These are phyloP conservation scores for Lepidium aucheri DNA, from an alignment of 345 rosid species.

Conservation along the genomic window DNA sequence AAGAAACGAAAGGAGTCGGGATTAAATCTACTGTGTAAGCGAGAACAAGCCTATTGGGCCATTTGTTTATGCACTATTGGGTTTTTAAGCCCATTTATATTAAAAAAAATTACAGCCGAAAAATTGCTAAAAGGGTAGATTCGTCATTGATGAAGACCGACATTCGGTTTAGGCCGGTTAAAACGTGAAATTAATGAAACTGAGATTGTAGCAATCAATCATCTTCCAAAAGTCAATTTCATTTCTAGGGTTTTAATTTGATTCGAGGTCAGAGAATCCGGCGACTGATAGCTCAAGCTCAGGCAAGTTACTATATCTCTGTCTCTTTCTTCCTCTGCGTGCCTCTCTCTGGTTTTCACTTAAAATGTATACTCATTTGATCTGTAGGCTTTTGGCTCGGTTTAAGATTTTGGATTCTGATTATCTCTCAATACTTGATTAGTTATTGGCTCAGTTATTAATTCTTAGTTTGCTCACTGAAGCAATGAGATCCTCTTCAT, in stretches of 20 bases:
- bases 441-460: not conserved
- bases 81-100: conserved; percentile 1
- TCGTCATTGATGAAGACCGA: not conserved
- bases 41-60: not conserved
- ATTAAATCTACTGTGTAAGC: not conserved
- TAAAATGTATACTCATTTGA: not conserved
- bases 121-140: not conserved
- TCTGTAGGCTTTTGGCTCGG: not conserved
- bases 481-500: not conserved
- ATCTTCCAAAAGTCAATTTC: conserved; percentile 24
- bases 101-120: not conserved
- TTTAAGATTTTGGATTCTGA: not conserved
- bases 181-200: not conserved
- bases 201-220: conserved; percentile 14
- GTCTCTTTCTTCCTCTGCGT: not conserved
- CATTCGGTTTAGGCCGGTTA: conserved; percentile 20
- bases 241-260: conserved; percentile 28
- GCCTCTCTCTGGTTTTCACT: conserved; percentile 1
- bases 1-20: not conserved
- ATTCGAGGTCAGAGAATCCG: conserved; percentile 22
- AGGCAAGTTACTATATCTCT: conserved; percentile 3
- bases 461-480: not conserved
- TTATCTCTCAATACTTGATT: not conserved
- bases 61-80: not conserved
- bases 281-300: conserved; percentile 5